A percentile compares a stretch with the other conserved stretches of the same genome.
These are phyloP conservation scores for Orbilia blumenaviensis DNA, from an alignment of 2,329 filamentous ascomycete species.

Conservation along the genomic window DNA sequence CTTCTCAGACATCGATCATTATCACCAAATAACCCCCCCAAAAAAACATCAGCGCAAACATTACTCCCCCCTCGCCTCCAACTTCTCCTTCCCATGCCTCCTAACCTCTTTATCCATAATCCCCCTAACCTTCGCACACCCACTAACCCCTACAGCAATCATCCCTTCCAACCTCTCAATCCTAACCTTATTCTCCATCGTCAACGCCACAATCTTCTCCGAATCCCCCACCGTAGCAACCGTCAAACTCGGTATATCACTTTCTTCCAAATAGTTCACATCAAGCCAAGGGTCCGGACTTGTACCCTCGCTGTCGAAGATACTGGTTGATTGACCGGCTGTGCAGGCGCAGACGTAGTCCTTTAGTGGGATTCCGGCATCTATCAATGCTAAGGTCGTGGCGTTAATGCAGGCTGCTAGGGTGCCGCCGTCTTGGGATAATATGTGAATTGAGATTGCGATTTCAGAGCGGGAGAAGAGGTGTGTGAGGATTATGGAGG, in stretches of 20 bases:
- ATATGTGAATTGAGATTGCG: conserved; percentile 81
- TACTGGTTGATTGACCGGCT: conserved; percentile 72
- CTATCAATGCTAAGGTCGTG: conserved; percentile 86
- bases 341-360: conserved; percentile 91
- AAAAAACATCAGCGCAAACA: background rate
- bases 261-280: conserved; percentile 80
- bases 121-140: conserved; percentile 83
- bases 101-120: conserved; percentile 83
- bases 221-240: conserved; percentile 79
- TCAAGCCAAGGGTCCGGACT: conserved; percentile 80
- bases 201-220: conserved; percentile 79
- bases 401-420: conserved; percentile 92
- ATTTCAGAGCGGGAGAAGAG: conserved; percentile 90
- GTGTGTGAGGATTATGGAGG: conserved; percentile 80
- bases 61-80: conserved; percentile 66
- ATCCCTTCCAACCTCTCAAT: conserved; percentile 84
- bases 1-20: background rate
- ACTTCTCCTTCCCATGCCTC: conserved; percentile 72
- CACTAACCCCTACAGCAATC: conserved; percentile 90
- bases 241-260: conserved; percentile 87
- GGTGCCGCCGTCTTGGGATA: conserved; percentile 88
- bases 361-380: conserved; percentile 94
- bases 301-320: conserved; percentile 60
- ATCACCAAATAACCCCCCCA: background rate
- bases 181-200: conserved; percentile 90